Evolutionary conservation across 2,329 filamentous ascomycete species (phyloP).

Genomic region (Cercospora janseana): DNA sequence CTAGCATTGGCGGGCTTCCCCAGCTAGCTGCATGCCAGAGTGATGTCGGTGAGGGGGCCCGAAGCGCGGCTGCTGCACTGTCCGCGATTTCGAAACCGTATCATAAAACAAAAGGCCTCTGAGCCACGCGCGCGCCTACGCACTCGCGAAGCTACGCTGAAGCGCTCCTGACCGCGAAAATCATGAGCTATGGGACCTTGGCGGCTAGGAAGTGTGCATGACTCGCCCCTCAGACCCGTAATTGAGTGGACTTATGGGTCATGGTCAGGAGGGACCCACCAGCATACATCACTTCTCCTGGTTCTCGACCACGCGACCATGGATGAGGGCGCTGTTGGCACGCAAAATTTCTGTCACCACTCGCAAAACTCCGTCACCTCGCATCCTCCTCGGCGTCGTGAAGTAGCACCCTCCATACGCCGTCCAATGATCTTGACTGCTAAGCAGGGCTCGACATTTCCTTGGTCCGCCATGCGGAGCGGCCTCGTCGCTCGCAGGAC

Average conservation of each 20-base stretch:
- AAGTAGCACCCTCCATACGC: background rate
- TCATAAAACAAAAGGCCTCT: slow-evolving; percentile 1
- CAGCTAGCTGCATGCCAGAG: slow-evolving; percentile 2
- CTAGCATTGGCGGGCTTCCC: slow-evolving; percentile 4
- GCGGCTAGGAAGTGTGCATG: background rate
- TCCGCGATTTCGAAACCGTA: background rate
- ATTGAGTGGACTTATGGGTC: slow-evolving; percentile 9
- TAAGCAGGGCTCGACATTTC: background rate
- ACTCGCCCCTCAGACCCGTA: background rate
- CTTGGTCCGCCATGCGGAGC: slow-evolving; percentile 1
- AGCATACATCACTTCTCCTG: slow-evolving; percentile 9
- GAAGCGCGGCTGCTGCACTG: background rate
- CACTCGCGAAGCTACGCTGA: background rate
- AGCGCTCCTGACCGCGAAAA: background rate
- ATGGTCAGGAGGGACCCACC: background rate
- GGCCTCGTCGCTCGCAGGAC: background rate
- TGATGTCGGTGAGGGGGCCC: background rate
- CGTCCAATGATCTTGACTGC: background rate
- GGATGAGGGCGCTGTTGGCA: background rate
- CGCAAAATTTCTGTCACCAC: slow-evolving; percentile 3
- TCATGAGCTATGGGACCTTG: slow-evolving; percentile 2
- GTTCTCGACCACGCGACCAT: slow-evolving; percentile 9
- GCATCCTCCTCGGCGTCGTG: slow-evolving; percentile 4
- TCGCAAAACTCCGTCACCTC: background rate
- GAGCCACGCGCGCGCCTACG: background rate